Conservation (phyloP, 2,329 filamentous ascomycete species). For the Aureobasidium leucospermi region DNA sequence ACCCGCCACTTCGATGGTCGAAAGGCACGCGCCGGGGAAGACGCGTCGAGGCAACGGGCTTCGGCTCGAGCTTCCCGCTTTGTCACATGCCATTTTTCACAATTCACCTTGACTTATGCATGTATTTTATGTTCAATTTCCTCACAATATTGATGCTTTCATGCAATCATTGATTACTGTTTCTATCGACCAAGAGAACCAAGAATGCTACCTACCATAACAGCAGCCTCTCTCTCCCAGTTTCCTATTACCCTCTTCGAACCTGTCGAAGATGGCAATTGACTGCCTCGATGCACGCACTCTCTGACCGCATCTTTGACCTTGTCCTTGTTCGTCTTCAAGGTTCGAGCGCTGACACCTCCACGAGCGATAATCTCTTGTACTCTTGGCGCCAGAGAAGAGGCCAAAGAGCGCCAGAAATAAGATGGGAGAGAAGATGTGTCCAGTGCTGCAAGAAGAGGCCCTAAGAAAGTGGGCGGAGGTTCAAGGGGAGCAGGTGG, state of each 20-base stretch:
- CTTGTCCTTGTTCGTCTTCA: slow-evolving; percentile 65
- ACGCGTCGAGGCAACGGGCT: slow-evolving; percentile 3
- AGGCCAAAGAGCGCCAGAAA: slow-evolving; percentile 87
- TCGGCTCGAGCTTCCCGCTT: neutral
- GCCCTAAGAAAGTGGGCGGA: slow-evolving; percentile 49
- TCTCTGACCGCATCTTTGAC: slow-evolving; percentile 73
- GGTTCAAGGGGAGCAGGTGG: neutral
- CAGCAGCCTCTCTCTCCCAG: slow-evolving; percentile 88
- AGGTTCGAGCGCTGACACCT: slow-evolving; percentile 73
- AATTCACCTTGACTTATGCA: neutral
- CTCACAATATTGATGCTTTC: neutral
- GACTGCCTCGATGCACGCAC: slow-evolving; percentile 72
- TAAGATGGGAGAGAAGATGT: slow-evolving; percentile 81
- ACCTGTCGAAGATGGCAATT: slow-evolving; percentile 48
- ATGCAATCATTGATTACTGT: neutral
- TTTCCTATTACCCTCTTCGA: slow-evolving; percentile 37
- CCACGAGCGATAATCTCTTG: slow-evolving; percentile 78
- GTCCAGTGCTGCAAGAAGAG: slow-evolving; percentile 63
- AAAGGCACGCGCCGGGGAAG: neutral
- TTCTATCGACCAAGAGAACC: slow-evolving; percentile 36
- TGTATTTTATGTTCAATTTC: neutral
- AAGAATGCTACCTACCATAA: slow-evolving; percentile 84
- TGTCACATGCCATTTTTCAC: neutral
- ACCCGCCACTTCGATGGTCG: neutral
- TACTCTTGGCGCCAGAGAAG: slow-evolving; percentile 66